A percentile compares a stretch with the other conserved stretches of the same genome.
Evolutionary conservation across 108 stramenopile genomes (phyloP).

Genomic region (Skeletonema tropicum): DNA sequence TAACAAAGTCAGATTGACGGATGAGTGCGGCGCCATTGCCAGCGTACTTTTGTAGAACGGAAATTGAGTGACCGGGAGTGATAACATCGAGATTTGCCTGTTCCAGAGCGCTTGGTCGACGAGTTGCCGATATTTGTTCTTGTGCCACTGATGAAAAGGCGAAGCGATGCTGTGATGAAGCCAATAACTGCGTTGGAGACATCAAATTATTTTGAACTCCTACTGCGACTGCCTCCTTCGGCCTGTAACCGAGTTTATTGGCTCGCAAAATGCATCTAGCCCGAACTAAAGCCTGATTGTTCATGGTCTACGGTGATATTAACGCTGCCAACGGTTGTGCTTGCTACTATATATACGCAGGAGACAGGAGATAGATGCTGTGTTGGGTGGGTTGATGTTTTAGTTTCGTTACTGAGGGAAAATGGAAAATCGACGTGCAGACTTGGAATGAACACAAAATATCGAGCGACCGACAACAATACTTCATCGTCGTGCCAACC

Average conservation of each 20-base stretch:
- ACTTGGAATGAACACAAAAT: no score
- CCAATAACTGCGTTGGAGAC: background rate
- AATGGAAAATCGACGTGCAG: no score
- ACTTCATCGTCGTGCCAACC: no score
- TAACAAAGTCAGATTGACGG: conserved; percentile 39
- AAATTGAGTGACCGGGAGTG: conserved; percentile 52
- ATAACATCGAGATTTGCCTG: conserved; percentile 35
- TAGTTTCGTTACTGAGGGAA: no score
- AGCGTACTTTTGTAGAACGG: conserved; percentile 37
- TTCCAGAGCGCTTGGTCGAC: conserved; percentile 48
- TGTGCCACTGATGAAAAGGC: background rate
- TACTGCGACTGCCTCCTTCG: background rate
- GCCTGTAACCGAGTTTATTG: conserved; percentile 4
- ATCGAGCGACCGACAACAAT: no score
- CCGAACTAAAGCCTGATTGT: conserved; percentile 22
- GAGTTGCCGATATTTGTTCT: background rate
- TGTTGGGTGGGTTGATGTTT: no score
- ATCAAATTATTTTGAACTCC: conserved; percentile 13
- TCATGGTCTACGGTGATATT: conserved; percentile 13
- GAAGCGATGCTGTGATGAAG: background rate
- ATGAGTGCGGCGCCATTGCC: conserved; percentile 31
- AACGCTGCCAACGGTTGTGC: background rate
- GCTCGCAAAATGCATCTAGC: conserved; percentile 18
- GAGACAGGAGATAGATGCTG: no score
- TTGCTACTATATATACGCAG: no score